Conservation (phyloP, 805 yeast species). For the Yamadazyma sp. region DNA sequence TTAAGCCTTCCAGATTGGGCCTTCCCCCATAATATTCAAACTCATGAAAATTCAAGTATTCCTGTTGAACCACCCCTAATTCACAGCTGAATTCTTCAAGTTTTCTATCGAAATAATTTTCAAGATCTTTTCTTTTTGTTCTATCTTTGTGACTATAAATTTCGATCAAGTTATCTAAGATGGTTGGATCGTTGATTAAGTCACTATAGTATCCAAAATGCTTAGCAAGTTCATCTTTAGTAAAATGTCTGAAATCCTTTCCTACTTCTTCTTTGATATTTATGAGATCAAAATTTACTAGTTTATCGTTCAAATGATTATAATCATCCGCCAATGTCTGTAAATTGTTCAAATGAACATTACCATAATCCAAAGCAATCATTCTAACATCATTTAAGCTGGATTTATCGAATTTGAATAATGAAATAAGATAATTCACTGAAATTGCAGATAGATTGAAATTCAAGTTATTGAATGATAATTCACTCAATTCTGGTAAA, state of each 20-base stretch:
- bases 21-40: no score
- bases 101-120: no score
- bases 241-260: conserved; percentile 10
- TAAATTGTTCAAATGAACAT: conserved; percentile 10
- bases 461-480: conserved; percentile 6
- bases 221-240: conserved; percentile 9
- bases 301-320: conserved; percentile 7
- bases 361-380: conserved; percentile 5
- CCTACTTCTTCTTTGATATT: conserved; percentile 5
- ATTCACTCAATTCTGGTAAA: conserved; percentile 8
- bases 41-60: no score
- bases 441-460: conserved; percentile 10
- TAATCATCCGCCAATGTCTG: conserved; percentile 10
- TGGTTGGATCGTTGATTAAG: conserved; percentile 11
- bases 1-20: no score
- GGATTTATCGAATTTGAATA: conserved; percentile 5
- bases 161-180: conserved; percentile 14
- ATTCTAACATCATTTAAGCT: neutral
- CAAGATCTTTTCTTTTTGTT: no score
- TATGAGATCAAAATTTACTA: conserved; percentile 7
- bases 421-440: conserved; percentile 5
- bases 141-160: no score
- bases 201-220: conserved; percentile 14
- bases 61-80: no score
- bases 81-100: no score